These are phyloP conservation scores for Cydonia oblonga DNA, from an alignment of 331 rosid species.

Conservation along the genomic window DNA sequence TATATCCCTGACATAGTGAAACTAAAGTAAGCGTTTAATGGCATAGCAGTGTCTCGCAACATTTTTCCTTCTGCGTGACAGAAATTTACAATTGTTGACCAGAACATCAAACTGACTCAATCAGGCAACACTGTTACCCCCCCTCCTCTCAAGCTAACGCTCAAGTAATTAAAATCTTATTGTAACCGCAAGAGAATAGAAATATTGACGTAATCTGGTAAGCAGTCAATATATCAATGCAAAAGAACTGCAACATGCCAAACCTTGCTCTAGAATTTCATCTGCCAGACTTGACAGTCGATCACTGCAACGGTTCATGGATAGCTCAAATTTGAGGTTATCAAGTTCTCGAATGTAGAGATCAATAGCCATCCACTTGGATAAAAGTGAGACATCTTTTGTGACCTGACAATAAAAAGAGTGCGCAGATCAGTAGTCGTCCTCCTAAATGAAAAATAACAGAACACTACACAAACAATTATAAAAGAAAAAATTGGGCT, in stretches of 20 bases:
- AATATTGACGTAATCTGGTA: neutral
- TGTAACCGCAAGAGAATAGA: no score
- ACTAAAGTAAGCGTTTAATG: neutral
- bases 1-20: neutral
- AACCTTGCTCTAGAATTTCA: conserved; percentile 69
- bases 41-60: neutral
- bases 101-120: neutral
- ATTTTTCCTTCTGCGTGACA: neutral
- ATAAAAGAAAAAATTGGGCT: neutral
- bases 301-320: conserved; percentile 81
- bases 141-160: neutral
- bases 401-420: conserved; percentile 55
- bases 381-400: conserved; percentile 71
- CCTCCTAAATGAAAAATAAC: neutral
- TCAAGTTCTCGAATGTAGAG: conserved; percentile 80
- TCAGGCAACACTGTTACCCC: neutral
- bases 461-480: neutral
- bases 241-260: conserved; percentile 11
- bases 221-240: neutral
- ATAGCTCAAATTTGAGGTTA: conserved; percentile 81
- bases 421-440: neutral
- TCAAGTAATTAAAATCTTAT: no score
- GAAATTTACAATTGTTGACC: neutral
- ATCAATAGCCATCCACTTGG: conserved; percentile 93
- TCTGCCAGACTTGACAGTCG: conserved; percentile 51